A percentile compares a stretch with the other conserved stretches of the same genome.
Evolutionary conservation across 2,329 filamentous ascomycete genomes (phyloP).

Genomic region (Alternaria sp.): DNA sequence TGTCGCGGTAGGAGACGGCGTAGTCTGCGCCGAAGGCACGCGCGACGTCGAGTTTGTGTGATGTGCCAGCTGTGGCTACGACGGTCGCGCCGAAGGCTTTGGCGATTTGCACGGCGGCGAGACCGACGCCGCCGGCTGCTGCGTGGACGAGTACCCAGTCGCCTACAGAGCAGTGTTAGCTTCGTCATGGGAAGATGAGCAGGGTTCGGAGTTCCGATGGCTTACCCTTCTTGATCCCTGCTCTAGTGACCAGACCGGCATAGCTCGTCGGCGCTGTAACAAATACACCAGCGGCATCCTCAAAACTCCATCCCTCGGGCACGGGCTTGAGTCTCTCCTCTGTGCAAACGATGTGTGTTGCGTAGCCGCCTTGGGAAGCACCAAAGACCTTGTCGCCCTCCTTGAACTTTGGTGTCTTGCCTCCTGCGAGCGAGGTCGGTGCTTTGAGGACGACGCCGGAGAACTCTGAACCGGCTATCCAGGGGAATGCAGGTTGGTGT

Average conservation of each 20-base stretch:
- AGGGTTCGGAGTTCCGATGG: neutral
- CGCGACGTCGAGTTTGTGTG: slow-evolving; percentile 81
- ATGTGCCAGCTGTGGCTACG: slow-evolving; percentile 86
- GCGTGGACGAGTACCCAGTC: slow-evolving; percentile 92
- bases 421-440: slow-evolving; percentile 59
- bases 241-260: slow-evolving; percentile 78
- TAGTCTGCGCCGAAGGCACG: slow-evolving; percentile 84
- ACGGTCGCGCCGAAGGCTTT: slow-evolving; percentile 91
- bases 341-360: slow-evolving; percentile 71
- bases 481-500: slow-evolving; percentile 85
- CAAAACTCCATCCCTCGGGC: slow-evolving; percentile 80
- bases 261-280: slow-evolving; percentile 93
- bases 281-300: slow-evolving; percentile 86
- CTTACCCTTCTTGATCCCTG: slow-evolving; percentile 68
- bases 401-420: slow-evolving; percentile 66
- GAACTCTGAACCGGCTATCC: slow-evolving; percentile 88
- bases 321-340: slow-evolving; percentile 75
- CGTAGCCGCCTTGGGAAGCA: slow-evolving; percentile 83
- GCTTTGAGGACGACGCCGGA: slow-evolving; percentile 75
- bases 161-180: slow-evolving; percentile 52
- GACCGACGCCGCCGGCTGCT: slow-evolving; percentile 87
- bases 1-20: slow-evolving; percentile 75
- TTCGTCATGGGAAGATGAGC: too few relatives aligned
- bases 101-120: slow-evolving; percentile 91
- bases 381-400: slow-evolving; percentile 87